phyloP scores from a whole-genome alignment of 1,284 basidiomycete species.

The Heterobasidion parviporum region DNA sequence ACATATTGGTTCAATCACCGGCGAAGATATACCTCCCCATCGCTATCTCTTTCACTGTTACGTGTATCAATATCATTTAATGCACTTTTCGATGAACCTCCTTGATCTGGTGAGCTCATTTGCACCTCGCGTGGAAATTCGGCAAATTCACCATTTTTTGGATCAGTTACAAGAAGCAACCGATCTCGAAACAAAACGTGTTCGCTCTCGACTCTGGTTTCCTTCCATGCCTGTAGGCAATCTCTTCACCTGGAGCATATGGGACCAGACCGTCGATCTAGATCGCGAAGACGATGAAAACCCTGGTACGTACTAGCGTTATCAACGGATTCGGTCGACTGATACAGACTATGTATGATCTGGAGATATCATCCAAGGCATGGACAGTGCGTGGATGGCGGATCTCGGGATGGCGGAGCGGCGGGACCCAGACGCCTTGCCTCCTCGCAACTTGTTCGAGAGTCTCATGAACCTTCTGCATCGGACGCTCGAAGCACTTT shows the following conservation, averaged over 20 bases:
- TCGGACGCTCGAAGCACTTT: conserved; percentile 27
- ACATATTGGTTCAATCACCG: conserved; percentile 21
- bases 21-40: conserved; percentile 36
- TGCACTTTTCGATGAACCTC: conserved; percentile 18
- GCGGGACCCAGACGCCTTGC: conserved; percentile 70
- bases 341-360: neutral
- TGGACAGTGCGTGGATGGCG: conserved; percentile 27
- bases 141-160: neutral
- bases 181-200: conserved; percentile 46
- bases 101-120: conserved; percentile 19
- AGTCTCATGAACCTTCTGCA: conserved; percentile 39
- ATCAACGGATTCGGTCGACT: neutral
- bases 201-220: conserved; percentile 54
- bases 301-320: conserved; percentile 24
- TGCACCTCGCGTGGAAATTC: neutral
- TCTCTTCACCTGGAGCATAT: conserved; percentile 33
- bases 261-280: conserved; percentile 36
- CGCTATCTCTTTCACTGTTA: conserved; percentile 61
- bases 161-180: conserved; percentile 46
- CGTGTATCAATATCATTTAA: conserved; percentile 52
- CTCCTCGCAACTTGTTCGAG: conserved; percentile 53
- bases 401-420: conserved; percentile 43
- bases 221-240: conserved; percentile 41
- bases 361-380: conserved; percentile 51
- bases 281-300: conserved; percentile 48